phyloP scores from a whole-genome alignment of 148 eudicot genomes.

The Spergularia bocconei region DNA sequence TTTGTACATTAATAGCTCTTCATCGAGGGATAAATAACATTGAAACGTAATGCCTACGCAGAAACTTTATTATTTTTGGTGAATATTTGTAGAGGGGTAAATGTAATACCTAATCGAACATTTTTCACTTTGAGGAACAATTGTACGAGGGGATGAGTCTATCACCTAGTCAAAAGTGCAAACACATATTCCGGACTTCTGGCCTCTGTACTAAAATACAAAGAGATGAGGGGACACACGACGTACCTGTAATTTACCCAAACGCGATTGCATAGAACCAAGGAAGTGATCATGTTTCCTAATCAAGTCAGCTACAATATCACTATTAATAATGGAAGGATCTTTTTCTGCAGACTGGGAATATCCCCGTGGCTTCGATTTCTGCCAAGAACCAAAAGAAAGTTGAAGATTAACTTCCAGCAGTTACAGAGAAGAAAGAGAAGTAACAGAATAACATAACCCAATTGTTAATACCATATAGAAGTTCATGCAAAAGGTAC shows the following conservation, averaged over 20 bases:
- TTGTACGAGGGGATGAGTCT: no score
- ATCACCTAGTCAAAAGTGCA: no score
- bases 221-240: not conserved
- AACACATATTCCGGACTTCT: no score
- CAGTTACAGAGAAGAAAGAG: constrained; percentile 10
- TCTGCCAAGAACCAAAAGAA: constrained; percentile 27
- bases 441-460: constrained; percentile 9
- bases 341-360: constrained; percentile 47
- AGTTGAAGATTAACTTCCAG: not conserved
- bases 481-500: not conserved
- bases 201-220: no score
- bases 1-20: not conserved
- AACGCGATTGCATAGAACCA: constrained; percentile 76
- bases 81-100: no score
- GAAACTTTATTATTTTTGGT: no score
- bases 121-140: no score
- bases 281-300: constrained; percentile 73
- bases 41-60: not conserved
- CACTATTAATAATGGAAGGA: constrained; percentile 53
- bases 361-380: constrained; percentile 40
- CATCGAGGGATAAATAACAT: not conserved
- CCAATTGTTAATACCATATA: not conserved
- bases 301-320: constrained; percentile 59
- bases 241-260: constrained; percentile 79
- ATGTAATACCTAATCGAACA: no score